A percentile compares a stretch with the other conserved stretches of the same genome.
Conservation (phyloP, 371 early-diverging fungal species). For the Mortierella polycephala region DNA sequence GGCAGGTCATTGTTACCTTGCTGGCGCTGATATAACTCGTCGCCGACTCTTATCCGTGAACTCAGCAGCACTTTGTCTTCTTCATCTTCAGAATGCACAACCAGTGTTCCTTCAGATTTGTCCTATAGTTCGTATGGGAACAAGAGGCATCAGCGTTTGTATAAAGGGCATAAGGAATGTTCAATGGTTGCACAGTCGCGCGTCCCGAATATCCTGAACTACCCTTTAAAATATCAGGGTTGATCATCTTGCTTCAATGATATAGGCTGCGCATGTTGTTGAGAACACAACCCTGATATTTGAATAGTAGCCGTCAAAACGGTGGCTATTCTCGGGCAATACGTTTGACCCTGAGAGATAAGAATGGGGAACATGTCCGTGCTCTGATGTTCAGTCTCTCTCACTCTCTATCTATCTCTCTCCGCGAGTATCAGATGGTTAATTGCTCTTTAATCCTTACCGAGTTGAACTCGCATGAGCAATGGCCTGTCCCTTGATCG, state of each 20-base stretch:
- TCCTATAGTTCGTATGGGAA: constrained; percentile 34
- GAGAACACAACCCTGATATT: not conserved
- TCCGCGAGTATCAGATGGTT: not conserved
- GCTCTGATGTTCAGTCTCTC: not conserved
- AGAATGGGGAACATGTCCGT: no score
- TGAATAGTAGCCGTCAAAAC: no score
- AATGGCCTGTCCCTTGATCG: constrained; percentile 85
- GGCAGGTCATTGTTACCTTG: constrained; percentile 73
- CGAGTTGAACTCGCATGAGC: constrained; percentile 66
- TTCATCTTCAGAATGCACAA: constrained; percentile 75
- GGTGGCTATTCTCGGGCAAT: no score
- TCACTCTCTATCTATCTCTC: not conserved
- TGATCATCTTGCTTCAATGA: not conserved
- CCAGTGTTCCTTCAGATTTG: constrained; percentile 63
- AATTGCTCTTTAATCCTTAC: constrained; percentile 43
- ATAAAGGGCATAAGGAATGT: not conserved
- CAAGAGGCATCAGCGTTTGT: no score
- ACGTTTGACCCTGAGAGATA: no score
- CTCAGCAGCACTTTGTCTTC: constrained; percentile 66
- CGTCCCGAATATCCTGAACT: no score
- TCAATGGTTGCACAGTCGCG: no score
- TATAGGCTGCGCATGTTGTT: not conserved
- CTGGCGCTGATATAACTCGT: constrained; percentile 78
- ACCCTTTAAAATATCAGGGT: not conserved
- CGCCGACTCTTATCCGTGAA: constrained; percentile 70